These are phyloP conservation scores for Fraxinus floribunda DNA, from an alignment of 305 asterid genomes.

Conservation along the genomic window DNA sequence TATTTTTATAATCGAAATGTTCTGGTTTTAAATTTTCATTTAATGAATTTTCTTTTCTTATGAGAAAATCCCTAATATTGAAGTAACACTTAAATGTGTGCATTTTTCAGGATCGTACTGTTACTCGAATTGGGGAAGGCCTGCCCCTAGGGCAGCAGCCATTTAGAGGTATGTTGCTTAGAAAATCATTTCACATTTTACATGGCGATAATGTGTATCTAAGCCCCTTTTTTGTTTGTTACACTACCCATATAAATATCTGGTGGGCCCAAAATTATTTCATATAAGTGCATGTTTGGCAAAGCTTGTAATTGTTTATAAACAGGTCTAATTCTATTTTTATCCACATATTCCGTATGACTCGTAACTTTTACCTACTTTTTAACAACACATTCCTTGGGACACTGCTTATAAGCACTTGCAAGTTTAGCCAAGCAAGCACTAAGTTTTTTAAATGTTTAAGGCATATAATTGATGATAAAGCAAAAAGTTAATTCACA, in stretches of 20 bases:
- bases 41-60: background rate
- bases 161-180: conserved; percentile 25
- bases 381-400: background rate
- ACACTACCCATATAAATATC: background rate
- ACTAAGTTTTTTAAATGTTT: background rate
- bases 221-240: background rate
- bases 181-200: background rate
- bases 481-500: background rate
- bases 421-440: background rate
- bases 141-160: conserved; percentile 17
- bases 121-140: conserved; percentile 38
- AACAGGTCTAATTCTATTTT: background rate
- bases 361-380: background rate
- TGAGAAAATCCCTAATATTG: background rate
- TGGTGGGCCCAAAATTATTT: background rate
- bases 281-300: background rate
- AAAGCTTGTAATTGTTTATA: background rate
- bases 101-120: conserved; percentile 40
- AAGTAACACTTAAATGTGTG: conserved; percentile 8
- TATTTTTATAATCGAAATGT: background rate
- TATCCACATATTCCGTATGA: background rate
- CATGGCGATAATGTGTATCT: background rate
- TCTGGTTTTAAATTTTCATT: background rate
- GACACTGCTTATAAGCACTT: background rate
- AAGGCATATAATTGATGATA: background rate